Percentiles rank a stretch among this genome's conserved stretches.
phyloP scores from a whole-genome alignment of 208 protist genomes.

The Leishmania aethiopica region DNA sequence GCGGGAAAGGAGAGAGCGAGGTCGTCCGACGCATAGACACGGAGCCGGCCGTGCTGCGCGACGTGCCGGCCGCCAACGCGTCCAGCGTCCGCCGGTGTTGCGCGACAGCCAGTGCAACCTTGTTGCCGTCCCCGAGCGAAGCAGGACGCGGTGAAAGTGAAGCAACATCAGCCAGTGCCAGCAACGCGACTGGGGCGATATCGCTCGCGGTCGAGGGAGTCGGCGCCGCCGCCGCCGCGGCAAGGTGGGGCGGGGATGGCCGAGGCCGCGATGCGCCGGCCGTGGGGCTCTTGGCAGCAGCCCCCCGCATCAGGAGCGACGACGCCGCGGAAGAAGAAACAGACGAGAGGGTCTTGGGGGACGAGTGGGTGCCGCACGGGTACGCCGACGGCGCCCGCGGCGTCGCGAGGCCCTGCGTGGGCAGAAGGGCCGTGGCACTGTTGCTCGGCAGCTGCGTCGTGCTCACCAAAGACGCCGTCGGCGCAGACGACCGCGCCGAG shows the following conservation, averaged over 20 bases:
- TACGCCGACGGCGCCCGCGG: neutral
- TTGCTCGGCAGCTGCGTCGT: conserved; percentile 3
- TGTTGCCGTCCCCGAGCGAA: neutral
- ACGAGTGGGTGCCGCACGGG: neutral
- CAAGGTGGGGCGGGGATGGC: neutral
- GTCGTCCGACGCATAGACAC: no score
- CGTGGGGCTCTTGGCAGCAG: neutral
- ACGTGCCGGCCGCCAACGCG: neutral
- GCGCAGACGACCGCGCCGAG: no score
- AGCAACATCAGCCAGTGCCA: neutral
- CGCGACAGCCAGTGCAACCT: neutral
- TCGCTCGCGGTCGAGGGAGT: neutral
- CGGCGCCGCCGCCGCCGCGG: no score
- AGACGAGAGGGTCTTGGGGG: neutral
- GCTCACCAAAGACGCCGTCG: neutral
- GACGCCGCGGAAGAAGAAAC: neutral
- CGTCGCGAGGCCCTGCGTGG: neutral
- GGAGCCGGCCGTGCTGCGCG: neutral
- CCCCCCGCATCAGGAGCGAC: neutral
- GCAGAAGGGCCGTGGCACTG: neutral
- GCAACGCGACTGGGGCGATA: neutral
- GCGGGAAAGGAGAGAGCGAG: neutral
- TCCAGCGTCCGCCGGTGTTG: neutral
- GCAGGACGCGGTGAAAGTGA: neutral
- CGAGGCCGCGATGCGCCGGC: neutral